phyloP scores from a whole-genome alignment of 495 filamentous ascomycete species.

The Aspergillus conjunctus region DNA sequence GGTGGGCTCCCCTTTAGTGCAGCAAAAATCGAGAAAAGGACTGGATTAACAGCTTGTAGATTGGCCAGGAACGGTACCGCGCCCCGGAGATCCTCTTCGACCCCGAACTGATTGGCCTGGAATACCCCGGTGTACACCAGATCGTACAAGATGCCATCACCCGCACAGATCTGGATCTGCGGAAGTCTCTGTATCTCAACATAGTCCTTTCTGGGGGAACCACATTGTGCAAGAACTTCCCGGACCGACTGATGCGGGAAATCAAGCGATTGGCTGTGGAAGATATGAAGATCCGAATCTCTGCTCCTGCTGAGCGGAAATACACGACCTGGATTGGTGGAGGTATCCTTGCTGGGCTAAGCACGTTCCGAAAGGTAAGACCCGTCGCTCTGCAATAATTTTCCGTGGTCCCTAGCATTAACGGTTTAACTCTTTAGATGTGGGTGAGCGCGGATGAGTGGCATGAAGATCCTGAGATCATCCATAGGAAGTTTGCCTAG shows the following conservation, averaged over 20 bases:
- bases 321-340: slow-evolving; percentile 99
- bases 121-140: slow-evolving; percentile 96
- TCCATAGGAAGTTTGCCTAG: slow-evolving; percentile 94
- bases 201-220: slow-evolving; percentile 96
- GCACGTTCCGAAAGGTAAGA: slow-evolving; percentile 97
- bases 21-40: neutral
- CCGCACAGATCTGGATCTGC: slow-evolving; percentile 94
- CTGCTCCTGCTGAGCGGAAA: slow-evolving; percentile 94
- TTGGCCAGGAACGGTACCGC: slow-evolving; percentile 89
- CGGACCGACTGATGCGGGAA: slow-evolving; percentile 89
- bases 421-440: slow-evolving; percentile 63
- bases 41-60: slow-evolving; percentile 43
- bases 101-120: slow-evolving; percentile 92
- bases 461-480: slow-evolving; percentile 99
- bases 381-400: slow-evolving; percentile 7
- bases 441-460: slow-evolving; percentile 98
- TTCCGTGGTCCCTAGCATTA: neutral
- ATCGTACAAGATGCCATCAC: slow-evolving; percentile 96
- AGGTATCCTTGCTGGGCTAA: slow-evolving; percentile 94
- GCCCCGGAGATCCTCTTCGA: slow-evolving; percentile 98
- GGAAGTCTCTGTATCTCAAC: slow-evolving; percentile 91
- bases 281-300: slow-evolving; percentile 99
- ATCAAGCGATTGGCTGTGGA: slow-evolving; percentile 92
- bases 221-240: slow-evolving; percentile 90
- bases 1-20: slow-evolving; percentile 48